phyloP scores from a whole-genome alignment of 176 grass and related monocot genomes.

The Musa troglodytarum region DNA sequence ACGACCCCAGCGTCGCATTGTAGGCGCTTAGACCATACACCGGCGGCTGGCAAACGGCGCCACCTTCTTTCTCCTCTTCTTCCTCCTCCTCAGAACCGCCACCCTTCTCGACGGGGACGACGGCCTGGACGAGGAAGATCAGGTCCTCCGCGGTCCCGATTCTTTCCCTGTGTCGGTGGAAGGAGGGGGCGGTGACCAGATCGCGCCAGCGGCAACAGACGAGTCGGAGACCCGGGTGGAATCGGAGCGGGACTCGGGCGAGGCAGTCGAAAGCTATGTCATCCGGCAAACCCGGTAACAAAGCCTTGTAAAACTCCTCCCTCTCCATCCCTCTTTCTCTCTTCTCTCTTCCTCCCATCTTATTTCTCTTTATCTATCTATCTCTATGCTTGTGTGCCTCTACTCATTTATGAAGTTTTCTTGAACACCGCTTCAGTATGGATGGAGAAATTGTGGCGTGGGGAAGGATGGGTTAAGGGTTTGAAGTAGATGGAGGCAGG shows the following conservation, averaged over 20 bases:
- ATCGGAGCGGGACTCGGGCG: constrained; percentile 32
- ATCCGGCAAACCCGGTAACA: constrained; percentile 41
- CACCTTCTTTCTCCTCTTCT: not conserved
- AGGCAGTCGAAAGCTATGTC: constrained; percentile 56
- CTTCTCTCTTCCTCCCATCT: constrained; percentile 1
- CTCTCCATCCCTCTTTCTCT: constrained; percentile 4
- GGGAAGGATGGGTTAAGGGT: not conserved
- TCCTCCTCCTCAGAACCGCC: not conserved
- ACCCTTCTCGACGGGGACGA: not conserved
- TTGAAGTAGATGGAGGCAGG: not conserved
- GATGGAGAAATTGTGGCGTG: not conserved
- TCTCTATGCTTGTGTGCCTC: too few relatives aligned
- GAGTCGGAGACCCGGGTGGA: constrained; percentile 22
- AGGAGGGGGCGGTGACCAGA: constrained; percentile 24
- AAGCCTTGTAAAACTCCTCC: not conserved
- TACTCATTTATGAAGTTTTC: not conserved
- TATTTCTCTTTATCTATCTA: not conserved
- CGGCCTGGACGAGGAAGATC: constrained; percentile 48
- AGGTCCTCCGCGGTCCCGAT: constrained; percentile 38
- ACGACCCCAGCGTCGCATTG: constrained; percentile 12
- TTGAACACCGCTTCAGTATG: not conserved
- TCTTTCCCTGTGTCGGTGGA: constrained; percentile 2
- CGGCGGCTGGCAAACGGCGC: not conserved
- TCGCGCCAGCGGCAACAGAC: constrained; percentile 33
- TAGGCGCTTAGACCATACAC: constrained; percentile 15